Base-by-base conservation (phyloP, 768 basidiomycete species). In the Kwoniella sp. region DNA sequence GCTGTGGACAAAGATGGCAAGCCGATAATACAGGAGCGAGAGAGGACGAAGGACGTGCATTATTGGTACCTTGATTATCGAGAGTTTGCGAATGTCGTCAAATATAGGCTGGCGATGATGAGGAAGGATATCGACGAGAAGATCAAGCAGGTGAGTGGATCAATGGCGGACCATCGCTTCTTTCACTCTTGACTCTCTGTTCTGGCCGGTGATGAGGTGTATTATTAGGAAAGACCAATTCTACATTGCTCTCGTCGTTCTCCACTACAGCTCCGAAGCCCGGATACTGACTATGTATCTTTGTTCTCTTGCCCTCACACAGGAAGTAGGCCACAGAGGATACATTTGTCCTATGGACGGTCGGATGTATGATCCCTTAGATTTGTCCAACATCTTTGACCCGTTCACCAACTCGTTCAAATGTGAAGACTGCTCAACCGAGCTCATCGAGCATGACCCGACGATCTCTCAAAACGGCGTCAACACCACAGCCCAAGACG, bases 11-110 rank as follows among this genome's bases (percentile, higher is more conserved):
- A 69, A 65, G 48, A 53, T 60, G 61, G 29, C n/a, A 55, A 51
- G 55, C 37, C 61, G 11, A 34, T 53, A 22, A 57, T 47, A 34
- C 51, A 48, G 5, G 67, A 70, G 13, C 50, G 31, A 45, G 66
- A 64, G 37, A 88, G 94, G 66, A 89, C 90, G 65, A 89, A 90
- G 65, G 90, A 89, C 68, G 88, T 89, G 74, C 89, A 91, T 75
- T 99, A 97, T 84, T 99, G 91, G 84, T 97, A 92, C 82, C 90
- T 99, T 78, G 89, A 99, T 82, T 93, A 95, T 81, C 87, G 92
- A 74, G 87, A 89, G 76, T 94, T 97, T 78, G 93, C 92, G 82
- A 93, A 98, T 81, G 93, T 98, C 52, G 91, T 95, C 81, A 97
- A 98, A 81, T 99, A 95, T 92, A 86, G 94, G 45, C 87, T 98